phyloP scores from a whole-genome alignment of 352 stramenopile species.

The Thraustochytrium sp. region DNA sequence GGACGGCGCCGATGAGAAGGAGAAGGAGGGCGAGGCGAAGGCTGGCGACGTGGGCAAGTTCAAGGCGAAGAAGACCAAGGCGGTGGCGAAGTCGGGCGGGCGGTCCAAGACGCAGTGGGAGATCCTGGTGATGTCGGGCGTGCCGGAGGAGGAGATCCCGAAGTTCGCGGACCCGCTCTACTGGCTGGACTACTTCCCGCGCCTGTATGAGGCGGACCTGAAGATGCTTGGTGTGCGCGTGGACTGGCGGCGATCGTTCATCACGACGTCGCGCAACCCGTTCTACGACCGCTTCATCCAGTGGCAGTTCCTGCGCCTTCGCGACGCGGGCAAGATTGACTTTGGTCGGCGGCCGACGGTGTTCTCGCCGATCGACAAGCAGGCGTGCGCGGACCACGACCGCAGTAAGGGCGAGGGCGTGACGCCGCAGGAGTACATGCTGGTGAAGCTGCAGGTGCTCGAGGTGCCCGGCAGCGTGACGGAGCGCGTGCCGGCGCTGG shows the following conservation, averaged over 20 bases:
- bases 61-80: slow-evolving; percentile 96
- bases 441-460: slow-evolving; percentile 93
- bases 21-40: slow-evolving; percentile 65
- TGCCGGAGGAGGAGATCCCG: slow-evolving; percentile 85
- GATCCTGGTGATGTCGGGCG: slow-evolving; percentile 87
- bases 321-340: slow-evolving; percentile 71
- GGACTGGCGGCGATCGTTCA: slow-evolving; percentile 98
- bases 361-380: slow-evolving; percentile 94
- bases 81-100: slow-evolving; percentile 90
- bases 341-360: slow-evolving; percentile 97
- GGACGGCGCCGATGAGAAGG: slow-evolving; percentile 47
- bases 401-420: slow-evolving; percentile 94
- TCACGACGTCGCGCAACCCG: slow-evolving; percentile 96
- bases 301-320: slow-evolving; percentile 97
- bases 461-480: slow-evolving; percentile 52
- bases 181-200: slow-evolving; percentile 98
- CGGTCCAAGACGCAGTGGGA: slow-evolving; percentile 92
- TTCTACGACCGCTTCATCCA: slow-evolving; percentile 97
- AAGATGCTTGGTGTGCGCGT: slow-evolving; percentile 92
- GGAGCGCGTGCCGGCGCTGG: slow-evolving; percentile 61
- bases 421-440: slow-evolving; percentile 97
- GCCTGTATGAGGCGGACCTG: slow-evolving; percentile 89
- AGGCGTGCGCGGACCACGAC: slow-evolving; percentile 97
- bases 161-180: slow-evolving; percentile 91
- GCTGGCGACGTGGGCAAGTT: slow-evolving; percentile 51